A percentile compares a stretch with the other conserved stretches of the same genome.
Evolutionary conservation across 148 eudicot genomes (phyloP).

Genomic region (Rhododendron henanense): DNA sequence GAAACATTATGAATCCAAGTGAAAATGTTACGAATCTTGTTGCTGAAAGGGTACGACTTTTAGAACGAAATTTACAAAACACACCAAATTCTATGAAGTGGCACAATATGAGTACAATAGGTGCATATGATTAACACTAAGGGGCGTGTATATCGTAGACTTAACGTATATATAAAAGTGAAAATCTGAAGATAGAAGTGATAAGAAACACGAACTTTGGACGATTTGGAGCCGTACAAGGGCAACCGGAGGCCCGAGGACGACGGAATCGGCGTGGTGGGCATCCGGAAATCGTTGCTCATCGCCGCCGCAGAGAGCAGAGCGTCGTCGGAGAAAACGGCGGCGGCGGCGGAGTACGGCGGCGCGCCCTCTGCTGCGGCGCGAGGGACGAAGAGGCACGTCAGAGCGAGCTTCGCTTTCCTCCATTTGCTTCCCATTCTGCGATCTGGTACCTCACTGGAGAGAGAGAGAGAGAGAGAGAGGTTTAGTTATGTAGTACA

Average conservation of each 20-base stretch:
- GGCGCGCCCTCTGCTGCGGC: conserved; percentile 21
- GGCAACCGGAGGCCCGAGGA: conserved; percentile 47
- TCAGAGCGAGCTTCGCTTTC: conserved; percentile 55
- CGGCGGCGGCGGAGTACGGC: conserved; percentile 26
- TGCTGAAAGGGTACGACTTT: too few relatives aligned
- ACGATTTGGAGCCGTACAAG: conserved; percentile 29
- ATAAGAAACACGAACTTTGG: conserved; percentile 22
- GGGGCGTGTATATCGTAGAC: too few relatives aligned
- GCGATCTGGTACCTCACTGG: background rate
- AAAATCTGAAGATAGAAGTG: background rate
- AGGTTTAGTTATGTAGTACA: background rate
- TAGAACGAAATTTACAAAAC: background rate
- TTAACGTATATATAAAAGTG: background rate
- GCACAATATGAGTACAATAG: background rate
- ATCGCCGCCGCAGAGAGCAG: conserved; percentile 20
- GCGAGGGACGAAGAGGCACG: conserved; percentile 52
- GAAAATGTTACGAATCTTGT: too few relatives aligned
- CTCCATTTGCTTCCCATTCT: conserved; percentile 74
- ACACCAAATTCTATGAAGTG: background rate
- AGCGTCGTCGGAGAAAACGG: conserved; percentile 32
- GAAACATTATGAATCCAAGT: too few relatives aligned
- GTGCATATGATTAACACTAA: too few relatives aligned
- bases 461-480: background rate
- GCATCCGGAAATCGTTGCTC: conserved; percentile 22
- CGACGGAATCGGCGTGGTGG: conserved; percentile 43